Conservation (phyloP, 768 basidiomycete genomes). For the Auriscalpium microsporum region DNA sequence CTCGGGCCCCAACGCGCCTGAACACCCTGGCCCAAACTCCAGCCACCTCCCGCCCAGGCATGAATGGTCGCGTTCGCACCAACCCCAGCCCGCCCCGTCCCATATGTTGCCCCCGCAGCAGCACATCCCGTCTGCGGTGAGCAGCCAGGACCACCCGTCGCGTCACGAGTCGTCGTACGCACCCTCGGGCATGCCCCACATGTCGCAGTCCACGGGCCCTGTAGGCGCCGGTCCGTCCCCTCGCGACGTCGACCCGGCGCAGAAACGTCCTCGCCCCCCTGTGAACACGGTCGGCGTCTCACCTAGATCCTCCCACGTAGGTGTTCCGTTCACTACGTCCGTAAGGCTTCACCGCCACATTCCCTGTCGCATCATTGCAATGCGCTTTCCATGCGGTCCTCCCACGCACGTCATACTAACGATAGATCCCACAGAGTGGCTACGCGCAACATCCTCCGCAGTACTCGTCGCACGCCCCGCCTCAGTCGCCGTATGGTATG, state of each 20-base stretch:
- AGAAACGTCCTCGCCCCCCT: slow-evolving; percentile 35
- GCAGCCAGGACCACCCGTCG: slow-evolving; percentile 18
- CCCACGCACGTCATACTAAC: slow-evolving; percentile 1
- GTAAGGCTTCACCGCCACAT: slow-evolving; percentile 4
- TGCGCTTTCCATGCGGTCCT: background rate
- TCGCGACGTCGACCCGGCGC: slow-evolving; percentile 27
- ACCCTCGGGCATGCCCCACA: slow-evolving; percentile 9
- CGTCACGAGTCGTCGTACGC: slow-evolving; percentile 39
- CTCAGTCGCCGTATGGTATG: slow-evolving; percentile 26
- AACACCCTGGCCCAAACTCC: slow-evolving; percentile 20
- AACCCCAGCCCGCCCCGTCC: slow-evolving; percentile 12
- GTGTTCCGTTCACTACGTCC: slow-evolving; percentile 8
- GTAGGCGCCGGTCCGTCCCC: slow-evolving; percentile 12
- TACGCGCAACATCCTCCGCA: slow-evolving; percentile 25
- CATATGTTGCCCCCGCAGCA: slow-evolving; percentile 17
- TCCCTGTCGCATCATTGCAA: background rate
- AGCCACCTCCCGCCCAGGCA: slow-evolving; percentile 27
- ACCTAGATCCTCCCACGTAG: slow-evolving; percentile 47
- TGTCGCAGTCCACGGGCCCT: slow-evolving; percentile 15
- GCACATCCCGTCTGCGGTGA: slow-evolving; percentile 11
- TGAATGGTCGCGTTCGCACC: slow-evolving; percentile 18
- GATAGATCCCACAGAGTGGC: slow-evolving; percentile 21
- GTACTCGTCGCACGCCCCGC: slow-evolving; percentile 36
- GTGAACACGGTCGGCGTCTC: slow-evolving; percentile 32
- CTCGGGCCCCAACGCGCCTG: slow-evolving; percentile 22